Percentiles rank a stretch among this genome's conserved stretches.
Evolutionary conservation across 2,329 filamentous ascomycete genomes (phyloP).

Genomic region (Phialocephala sp.): DNA sequence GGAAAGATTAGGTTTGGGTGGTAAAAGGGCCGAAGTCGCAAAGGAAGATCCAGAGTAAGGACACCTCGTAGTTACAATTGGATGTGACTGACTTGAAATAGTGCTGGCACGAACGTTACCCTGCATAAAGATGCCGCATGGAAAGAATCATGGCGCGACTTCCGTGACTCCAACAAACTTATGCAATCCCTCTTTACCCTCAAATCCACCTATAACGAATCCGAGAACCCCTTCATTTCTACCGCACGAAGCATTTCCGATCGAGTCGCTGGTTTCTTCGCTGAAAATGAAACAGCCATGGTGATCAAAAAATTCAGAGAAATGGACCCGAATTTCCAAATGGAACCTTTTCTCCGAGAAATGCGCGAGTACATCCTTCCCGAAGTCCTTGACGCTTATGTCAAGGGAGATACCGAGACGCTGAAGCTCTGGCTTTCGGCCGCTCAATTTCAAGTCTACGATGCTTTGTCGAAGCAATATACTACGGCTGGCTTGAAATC

Average conservation of each 20-base stretch:
- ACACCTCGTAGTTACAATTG: slow-evolving; percentile 32
- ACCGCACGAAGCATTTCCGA: slow-evolving; percentile 93
- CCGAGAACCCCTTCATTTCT: slow-evolving; percentile 92
- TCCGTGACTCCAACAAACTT: slow-evolving; percentile 86
- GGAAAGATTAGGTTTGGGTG: slow-evolving; percentile 47
- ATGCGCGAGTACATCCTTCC: slow-evolving; percentile 98
- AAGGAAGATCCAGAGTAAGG: slow-evolving; percentile 88
- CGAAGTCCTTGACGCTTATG: slow-evolving; percentile 96
- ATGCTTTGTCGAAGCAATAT: slow-evolving; percentile 96
- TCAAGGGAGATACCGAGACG: slow-evolving; percentile 91
- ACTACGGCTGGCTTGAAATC: slow-evolving; percentile 91
- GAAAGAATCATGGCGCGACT: slow-evolving; percentile 98
- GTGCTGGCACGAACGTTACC: slow-evolving; percentile 92
- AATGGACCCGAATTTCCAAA: slow-evolving; percentile 93
- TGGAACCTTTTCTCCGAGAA: slow-evolving; percentile 93
- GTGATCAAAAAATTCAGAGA: slow-evolving; percentile 98
- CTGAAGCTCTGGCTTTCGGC: slow-evolving; percentile 95
- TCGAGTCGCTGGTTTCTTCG: slow-evolving; percentile 91
- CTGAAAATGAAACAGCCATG: slow-evolving; percentile 96
- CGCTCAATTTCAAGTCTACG: slow-evolving; percentile 95
- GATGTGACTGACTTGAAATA: slow-evolving; percentile 51
- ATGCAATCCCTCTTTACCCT: slow-evolving; percentile 88
- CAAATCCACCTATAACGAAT: slow-evolving; percentile 90
- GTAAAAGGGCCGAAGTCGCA: slow-evolving; percentile 61
- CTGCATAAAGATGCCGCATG: slow-evolving; percentile 96